Conservation (phyloP, 1,139 yeast genomes). For the Yamadazyma dendronema region DNA sequence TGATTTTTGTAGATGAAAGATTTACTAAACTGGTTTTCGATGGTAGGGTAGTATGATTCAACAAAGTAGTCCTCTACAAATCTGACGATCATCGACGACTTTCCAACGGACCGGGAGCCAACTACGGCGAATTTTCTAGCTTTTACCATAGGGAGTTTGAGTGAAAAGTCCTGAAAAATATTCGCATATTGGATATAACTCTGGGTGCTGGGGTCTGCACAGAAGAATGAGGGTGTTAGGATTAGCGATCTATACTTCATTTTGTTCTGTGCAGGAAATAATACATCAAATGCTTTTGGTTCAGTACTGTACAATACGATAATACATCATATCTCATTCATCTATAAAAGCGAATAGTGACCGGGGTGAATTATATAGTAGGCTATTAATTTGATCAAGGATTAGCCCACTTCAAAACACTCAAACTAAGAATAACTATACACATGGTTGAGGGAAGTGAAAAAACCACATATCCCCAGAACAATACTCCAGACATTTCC, state of each 20-base stretch:
- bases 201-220: no score
- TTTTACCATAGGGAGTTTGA: conserved; percentile 28
- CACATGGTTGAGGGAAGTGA: conserved; percentile 76
- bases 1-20: conserved; percentile 67
- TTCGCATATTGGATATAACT: no score
- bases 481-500: conserved; percentile 85
- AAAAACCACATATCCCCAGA: conserved; percentile 79
- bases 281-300: no score
- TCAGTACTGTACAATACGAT: no score
- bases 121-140: conserved; percentile 85
- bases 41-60: conserved; percentile 89
- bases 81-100: conserved; percentile 81
- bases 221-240: no score
- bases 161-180: no score
- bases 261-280: no score
- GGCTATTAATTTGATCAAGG: conserved; percentile 7
- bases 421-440: conserved; percentile 67
- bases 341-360: no score
- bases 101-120: conserved; percentile 89
- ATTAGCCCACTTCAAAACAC: conserved; percentile 55
- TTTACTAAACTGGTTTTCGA: conserved; percentile 84
- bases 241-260: no score
- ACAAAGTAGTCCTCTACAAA: conserved; percentile 88
- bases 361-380: no score
- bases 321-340: neutral